Conservation (phyloP, 2,329 filamentous ascomycete species). For the Tolypocladium capitatum region DNA sequence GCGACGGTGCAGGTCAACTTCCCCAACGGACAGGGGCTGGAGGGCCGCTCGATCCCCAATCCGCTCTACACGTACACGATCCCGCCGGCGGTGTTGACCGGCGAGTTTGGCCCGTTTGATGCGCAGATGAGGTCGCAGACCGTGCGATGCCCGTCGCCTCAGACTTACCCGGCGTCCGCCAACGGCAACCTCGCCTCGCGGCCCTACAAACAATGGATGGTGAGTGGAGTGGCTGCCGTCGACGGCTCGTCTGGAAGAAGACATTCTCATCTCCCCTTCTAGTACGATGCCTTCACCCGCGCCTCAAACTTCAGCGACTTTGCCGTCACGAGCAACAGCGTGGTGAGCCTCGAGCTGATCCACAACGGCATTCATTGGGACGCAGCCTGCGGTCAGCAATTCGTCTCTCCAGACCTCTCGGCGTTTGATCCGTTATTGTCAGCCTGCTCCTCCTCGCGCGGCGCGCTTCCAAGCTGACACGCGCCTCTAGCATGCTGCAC, state of each 20-base stretch:
- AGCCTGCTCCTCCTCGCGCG: constrained; percentile 3
- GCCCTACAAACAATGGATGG: constrained; percentile 26
- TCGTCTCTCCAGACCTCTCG: constrained; percentile 23
- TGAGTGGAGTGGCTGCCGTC: constrained; percentile 18
- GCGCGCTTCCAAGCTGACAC: background rate
- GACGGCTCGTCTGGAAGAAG: background rate
- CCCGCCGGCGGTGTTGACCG: constrained; percentile 23
- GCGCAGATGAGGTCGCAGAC: constrained; percentile 20
- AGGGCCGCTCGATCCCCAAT: constrained; percentile 28
- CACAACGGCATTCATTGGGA: constrained; percentile 30
- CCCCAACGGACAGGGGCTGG: constrained; percentile 20
- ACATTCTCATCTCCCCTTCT: background rate
- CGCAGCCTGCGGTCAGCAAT: constrained; percentile 25
- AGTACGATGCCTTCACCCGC: constrained; percentile 28
- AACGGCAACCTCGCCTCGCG: constrained; percentile 18
- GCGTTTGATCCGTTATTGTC: constrained; percentile 33
- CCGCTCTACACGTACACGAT: constrained; percentile 40
- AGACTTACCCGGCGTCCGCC: constrained; percentile 25
- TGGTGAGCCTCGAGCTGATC: constrained; percentile 28
- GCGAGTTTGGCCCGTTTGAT: constrained; percentile 19
- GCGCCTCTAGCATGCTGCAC: constrained; percentile 27
- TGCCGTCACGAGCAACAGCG: constrained; percentile 17
- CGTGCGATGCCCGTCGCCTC: constrained; percentile 23
- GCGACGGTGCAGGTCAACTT: constrained; percentile 26
- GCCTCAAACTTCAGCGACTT: constrained; percentile 21